These are phyloP conservation scores for Nakazawaea anatomiae DNA, from an alignment of 805 yeast species.

Conservation along the genomic window DNA sequence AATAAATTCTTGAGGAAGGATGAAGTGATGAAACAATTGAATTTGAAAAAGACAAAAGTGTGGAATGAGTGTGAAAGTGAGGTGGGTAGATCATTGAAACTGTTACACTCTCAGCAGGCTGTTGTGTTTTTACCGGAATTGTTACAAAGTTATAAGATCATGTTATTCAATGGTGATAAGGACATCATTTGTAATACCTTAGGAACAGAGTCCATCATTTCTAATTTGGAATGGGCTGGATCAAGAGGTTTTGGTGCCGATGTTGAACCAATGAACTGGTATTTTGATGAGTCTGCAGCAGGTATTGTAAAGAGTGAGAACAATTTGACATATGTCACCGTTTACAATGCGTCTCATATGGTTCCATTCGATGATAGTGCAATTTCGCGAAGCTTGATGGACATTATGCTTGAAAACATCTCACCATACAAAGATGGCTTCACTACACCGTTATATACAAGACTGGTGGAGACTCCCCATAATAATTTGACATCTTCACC, in stretches of 20 bases:
- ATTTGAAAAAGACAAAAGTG: slow-evolving; percentile 29
- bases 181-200: slow-evolving; percentile 83
- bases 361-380: slow-evolving; percentile 80
- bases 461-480: not conserved
- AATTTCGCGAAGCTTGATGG: slow-evolving; percentile 64
- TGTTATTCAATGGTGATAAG: slow-evolving; percentile 80
- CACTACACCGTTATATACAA: slow-evolving; percentile 21
- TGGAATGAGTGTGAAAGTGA: slow-evolving; percentile 79
- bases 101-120: slow-evolving; percentile 51
- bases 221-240: slow-evolving; percentile 61
- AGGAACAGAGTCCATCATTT: slow-evolving; percentile 67
- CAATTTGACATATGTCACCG: slow-evolving; percentile 70
- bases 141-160: slow-evolving; percentile 50
- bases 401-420: slow-evolving; percentile 33
- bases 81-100: slow-evolving; percentile 50
- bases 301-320: slow-evolving; percentile 45
- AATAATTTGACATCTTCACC: not conserved
- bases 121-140: slow-evolving; percentile 62
- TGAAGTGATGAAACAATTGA: slow-evolving; percentile 44
- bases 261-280: slow-evolving; percentile 31
- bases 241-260: slow-evolving; percentile 42
- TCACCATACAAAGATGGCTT: slow-evolving; percentile 18
- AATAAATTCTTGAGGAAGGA: slow-evolving; percentile 41
- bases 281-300: slow-evolving; percentile 30
- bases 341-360: slow-evolving; percentile 86